Conservation (phyloP, 306 rosid genomes). For the Inga laurina region DNA sequence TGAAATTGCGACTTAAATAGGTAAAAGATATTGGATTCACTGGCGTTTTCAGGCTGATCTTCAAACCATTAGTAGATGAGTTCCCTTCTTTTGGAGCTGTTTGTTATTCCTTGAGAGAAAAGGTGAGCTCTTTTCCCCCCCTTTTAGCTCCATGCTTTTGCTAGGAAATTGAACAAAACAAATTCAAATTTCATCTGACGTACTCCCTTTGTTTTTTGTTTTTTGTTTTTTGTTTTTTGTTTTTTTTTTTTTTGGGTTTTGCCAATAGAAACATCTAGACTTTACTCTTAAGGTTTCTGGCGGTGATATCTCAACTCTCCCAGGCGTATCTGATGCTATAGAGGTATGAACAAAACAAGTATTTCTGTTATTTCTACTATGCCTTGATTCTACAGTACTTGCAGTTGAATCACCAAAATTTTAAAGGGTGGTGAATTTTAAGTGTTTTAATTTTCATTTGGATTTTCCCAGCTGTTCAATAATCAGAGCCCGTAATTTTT, state of each 20-base stretch:
- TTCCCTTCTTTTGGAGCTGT: slow-evolving; percentile 91
- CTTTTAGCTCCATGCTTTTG: not conserved
- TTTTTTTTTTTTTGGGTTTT: not conserved
- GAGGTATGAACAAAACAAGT: slow-evolving; percentile 57
- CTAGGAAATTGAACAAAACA: not conserved
- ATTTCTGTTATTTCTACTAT: slow-evolving; percentile 13
- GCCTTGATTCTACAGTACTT: slow-evolving; percentile 9
- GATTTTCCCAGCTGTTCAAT: not conserved
- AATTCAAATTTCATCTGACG: not conserved
- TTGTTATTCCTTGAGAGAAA: slow-evolving; percentile 76
- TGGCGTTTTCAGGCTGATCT: slow-evolving; percentile 97
- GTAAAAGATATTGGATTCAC: slow-evolving; percentile 97
- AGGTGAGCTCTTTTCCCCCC: slow-evolving; percentile 39
- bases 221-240: no score
- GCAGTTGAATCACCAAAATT: not conserved
- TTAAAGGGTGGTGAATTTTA: not conserved
- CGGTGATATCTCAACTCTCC: slow-evolving; percentile 80
- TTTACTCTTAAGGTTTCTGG: slow-evolving; percentile 82
- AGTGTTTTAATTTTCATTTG: not conserved
- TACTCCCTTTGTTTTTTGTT: not conserved
- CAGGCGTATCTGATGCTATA: slow-evolving; percentile 84
- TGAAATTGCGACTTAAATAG: slow-evolving; percentile 39
- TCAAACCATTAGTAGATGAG: slow-evolving; percentile 80
- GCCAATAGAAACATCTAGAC: slow-evolving; percentile 79
- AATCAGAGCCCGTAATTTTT: not conserved